These are phyloP conservation scores for Ambispora gerdemannii DNA, from an alignment of 192 early-diverging fungal species.

Conservation along the genomic window DNA sequence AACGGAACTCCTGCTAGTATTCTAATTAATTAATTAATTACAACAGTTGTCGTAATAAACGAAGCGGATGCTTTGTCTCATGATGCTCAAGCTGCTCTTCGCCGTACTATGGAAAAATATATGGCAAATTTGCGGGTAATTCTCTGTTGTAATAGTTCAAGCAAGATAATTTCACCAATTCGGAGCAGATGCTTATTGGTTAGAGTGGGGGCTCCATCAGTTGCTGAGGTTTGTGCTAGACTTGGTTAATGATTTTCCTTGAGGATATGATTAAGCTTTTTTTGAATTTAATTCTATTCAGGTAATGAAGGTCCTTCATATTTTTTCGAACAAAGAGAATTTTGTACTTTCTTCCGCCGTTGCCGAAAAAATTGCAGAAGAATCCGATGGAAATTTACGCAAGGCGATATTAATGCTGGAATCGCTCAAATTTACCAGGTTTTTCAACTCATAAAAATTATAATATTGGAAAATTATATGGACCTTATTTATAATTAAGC, in stretches of 20 bases:
- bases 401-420: not conserved
- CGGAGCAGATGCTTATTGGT: constrained; percentile 88
- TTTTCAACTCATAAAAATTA: too few relatives aligned
- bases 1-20: too few relatives aligned
- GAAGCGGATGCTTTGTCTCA: constrained; percentile 87
- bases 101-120: constrained; percentile 99
- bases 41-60: constrained; percentile 84
- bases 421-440: not conserved
- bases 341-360: not conserved
- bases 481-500: not conserved
- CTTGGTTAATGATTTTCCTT: too few relatives aligned
- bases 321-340: not conserved
- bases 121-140: constrained; percentile 90
- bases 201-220: constrained; percentile 76
- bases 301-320: not conserved
- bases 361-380: not conserved
- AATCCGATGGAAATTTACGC: not conserved
- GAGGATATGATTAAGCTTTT: too few relatives aligned
- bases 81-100: constrained; percentile 92
- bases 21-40: too few relatives aligned
- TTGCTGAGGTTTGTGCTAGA: constrained; percentile 58
- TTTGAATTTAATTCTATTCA: not conserved
- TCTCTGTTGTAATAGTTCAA: constrained; percentile 84
- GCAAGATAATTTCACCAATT: constrained; percentile 90
- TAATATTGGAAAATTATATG: too few relatives aligned